Evolutionary conservation across 106 monocot genomes (phyloP).

Genomic region (Allium fistulosum): DNA sequence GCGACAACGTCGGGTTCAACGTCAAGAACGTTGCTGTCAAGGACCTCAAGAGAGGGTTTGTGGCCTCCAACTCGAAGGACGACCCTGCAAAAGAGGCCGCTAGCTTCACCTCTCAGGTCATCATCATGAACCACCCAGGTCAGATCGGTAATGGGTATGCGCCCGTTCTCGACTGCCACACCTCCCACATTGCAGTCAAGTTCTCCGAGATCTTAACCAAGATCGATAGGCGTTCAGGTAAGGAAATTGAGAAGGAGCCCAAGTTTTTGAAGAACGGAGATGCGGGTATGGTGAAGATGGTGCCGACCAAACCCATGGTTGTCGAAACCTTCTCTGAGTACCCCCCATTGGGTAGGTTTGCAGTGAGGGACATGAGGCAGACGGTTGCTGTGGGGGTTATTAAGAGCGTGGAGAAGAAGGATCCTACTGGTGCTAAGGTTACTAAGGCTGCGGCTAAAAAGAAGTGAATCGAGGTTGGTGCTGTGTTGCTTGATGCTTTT

Average conservation of each 20-base stretch:
- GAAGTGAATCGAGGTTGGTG: constrained; percentile 1
- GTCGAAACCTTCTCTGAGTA: constrained; percentile 11
- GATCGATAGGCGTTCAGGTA: constrained; percentile 9
- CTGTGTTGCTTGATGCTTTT: too few relatives aligned
- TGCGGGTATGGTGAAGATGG: constrained; percentile 12
- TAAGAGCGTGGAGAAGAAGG: constrained; percentile 17
- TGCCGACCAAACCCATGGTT: constrained; percentile 13
- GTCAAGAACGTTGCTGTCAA: constrained; percentile 23
- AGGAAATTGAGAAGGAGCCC: constrained; percentile 15
- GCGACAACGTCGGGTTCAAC: constrained; percentile 19
- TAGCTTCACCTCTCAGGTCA: constrained; percentile 15
- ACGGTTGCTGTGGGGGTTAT: constrained; percentile 10
- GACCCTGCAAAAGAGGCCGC: constrained; percentile 19
- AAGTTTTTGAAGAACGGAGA: constrained; percentile 17
- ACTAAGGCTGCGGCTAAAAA: constrained; percentile 11
- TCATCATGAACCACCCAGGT: constrained; percentile 24
- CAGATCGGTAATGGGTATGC: constrained; percentile 8
- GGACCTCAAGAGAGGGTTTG: constrained; percentile 15
- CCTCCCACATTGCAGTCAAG: constrained; percentile 10
- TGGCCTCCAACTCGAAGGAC: constrained; percentile 17
- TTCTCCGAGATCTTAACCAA: constrained; percentile 9
- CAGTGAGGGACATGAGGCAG: constrained; percentile 14
- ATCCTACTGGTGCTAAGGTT: constrained; percentile 10
- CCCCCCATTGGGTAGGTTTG: constrained; percentile 10
- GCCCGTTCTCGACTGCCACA: constrained; percentile 11